Base-by-base conservation (phyloP, 768 basidiomycete species). In the Pulveroboletus frians region DNA sequence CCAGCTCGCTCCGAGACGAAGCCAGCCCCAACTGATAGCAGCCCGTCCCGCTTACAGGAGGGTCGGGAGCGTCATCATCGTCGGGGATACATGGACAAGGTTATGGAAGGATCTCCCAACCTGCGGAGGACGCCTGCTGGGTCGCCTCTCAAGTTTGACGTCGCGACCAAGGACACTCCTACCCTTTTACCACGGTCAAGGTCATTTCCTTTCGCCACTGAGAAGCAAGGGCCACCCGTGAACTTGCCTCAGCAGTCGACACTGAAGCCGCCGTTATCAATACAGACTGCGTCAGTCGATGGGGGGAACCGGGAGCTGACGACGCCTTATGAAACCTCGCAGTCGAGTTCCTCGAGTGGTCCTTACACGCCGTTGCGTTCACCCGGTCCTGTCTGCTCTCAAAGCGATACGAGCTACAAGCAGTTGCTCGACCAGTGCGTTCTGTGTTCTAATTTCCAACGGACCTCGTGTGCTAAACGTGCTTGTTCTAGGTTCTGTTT, bases 391-490 rank as follows among this genome's bases (percentile, higher is more conserved):
- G 61, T 61, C 40, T 38, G 36, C 26, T 35, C 43, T 9, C 52
- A 53, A 36, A 53, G 42, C 32, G 59, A 73, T 20, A 73, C 76
- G 52, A 73, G 73, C 53, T 87, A 88, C 60, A 73, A 71, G 51
- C 75, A 78, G 50, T 80, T 89, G 51, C 62, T 89, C 50, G 78
- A 79, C 66, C 80, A 73, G 86, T 86, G 57, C 39, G 80, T 74
- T 14, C 27, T 13, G 29, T 41, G 37, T 1, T n/a, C 23, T n/a
- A n/a, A 9, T 36, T n/a, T 26, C 7, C 5, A 6, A 32, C 3
- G 13, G 35, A 35, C 5, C 1, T 9, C 13, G 23, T 3, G 10
- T 37, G 26, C 18, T 61, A 6, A 37, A 68, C 8, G 6, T 45
- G 15, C 36, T 5, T 18, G 54, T 36, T 11, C 23, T 46, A 90